Evolutionary conservation across 2,329 filamentous ascomycete genomes (phyloP), one percentile per base, ranked within the genome.

Genomic region (Balansia obtecta): DNA sequence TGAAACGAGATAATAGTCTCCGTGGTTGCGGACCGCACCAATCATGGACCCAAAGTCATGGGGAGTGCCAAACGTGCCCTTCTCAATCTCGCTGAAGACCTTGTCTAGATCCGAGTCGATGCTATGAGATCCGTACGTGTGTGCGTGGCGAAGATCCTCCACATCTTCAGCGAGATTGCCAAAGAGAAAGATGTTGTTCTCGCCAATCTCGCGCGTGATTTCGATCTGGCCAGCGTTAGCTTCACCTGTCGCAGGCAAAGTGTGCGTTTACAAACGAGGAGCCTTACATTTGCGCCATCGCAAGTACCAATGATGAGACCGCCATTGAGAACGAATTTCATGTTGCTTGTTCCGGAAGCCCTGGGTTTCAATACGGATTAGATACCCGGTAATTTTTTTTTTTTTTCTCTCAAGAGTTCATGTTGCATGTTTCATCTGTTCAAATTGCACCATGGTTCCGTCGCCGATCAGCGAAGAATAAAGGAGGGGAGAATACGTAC

Each of bases 271-370:
- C 4, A 27, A 27, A 15, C n/a, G 13, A 11, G n/a, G 8, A 34
- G 20, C 74, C 84, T 76, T 76, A 93, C 88, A 63, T 98, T 98
- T 55, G 93, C 93, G 64, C 93, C 93, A 62, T 98, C 93, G 65
- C 91, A 96, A 18, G 93, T 98, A 60, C 93, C 93, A 59, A 98
- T 98, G 62, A 98, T 95, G 54, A 98, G 75, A 56, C 93, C 93
- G 56, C 93, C 93, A 61, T 97, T 98, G 62, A 98, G 77, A 13
- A 96, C 93, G 67, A 98, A 98, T 70, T 98, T 98, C 93, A 98
- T 98, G 80, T 98, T 98, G 63, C 88, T 95, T 12, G 89, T 95
- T 55, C 91, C 91, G 56, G 79, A 83, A 18, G 80, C 80, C 65
- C 74, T 78, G 46, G 50, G 18, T 53, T 53, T 57, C 50, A 59